A percentile compares a stretch with the other conserved stretches of the same genome.
phyloP scores from a whole-genome alignment of 2,329 filamentous ascomycete species.

The Colletotrichum sp. region DNA sequence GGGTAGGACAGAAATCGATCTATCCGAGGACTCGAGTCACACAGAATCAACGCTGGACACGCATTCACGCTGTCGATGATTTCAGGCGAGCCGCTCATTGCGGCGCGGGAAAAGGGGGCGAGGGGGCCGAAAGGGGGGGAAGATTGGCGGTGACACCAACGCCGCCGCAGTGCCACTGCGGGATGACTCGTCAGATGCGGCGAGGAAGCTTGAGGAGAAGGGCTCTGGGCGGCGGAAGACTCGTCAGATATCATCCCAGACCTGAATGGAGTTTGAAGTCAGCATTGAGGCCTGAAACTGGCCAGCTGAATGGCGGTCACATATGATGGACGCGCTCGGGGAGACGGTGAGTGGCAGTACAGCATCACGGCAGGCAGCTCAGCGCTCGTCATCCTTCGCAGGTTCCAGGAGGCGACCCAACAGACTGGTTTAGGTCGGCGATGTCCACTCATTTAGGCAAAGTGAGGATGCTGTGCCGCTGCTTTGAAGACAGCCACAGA shows the following conservation, averaged over 20 bases:
- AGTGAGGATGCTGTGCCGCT: not conserved
- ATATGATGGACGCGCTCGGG: not conserved
- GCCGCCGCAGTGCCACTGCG: slow-evolving; percentile 14
- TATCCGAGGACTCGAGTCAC: not conserved
- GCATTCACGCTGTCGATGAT: not conserved
- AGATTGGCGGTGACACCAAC: slow-evolving; percentile 26
- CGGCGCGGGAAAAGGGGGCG: not conserved
- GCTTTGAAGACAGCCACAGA: not conserved
- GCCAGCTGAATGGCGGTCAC: not conserved
- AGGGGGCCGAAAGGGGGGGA: slow-evolving; percentile 25
- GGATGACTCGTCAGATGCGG: not conserved
- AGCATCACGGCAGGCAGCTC: not conserved
- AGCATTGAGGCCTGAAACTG: not conserved
- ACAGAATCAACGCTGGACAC: not conserved
- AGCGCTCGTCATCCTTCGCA: not conserved
- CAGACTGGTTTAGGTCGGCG: not conserved
- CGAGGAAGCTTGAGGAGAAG: not conserved
- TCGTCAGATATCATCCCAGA: not conserved
- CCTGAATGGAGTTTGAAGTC: not conserved
- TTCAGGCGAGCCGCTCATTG: not conserved
- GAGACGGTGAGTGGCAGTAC: not conserved
- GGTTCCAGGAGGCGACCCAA: not conserved
- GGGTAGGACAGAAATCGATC: not conserved
- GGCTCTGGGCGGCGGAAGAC: not conserved
- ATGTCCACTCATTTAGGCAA: not conserved